Conservation (phyloP, 805 yeast species). For the Aciculoconidium aculeatum region DNA sequence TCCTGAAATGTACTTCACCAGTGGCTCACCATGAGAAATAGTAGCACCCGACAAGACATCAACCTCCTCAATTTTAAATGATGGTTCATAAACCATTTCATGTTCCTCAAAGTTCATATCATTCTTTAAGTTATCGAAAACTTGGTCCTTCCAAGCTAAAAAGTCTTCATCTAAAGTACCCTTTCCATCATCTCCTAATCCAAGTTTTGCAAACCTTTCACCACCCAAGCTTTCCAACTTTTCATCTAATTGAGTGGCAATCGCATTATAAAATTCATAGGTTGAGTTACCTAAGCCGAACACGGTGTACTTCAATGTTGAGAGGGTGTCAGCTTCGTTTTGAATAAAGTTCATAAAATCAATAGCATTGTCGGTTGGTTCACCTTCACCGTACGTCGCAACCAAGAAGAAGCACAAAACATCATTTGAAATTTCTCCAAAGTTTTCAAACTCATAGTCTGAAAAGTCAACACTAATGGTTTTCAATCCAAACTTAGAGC, state of each 20-base stretch:
- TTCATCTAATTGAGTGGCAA: conserved; percentile 57
- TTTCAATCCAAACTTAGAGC: conserved; percentile 71
- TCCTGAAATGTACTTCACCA: conserved; percentile 34
- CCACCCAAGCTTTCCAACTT: conserved; percentile 63
- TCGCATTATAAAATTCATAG: conserved; percentile 84
- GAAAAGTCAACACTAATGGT: conserved; percentile 86
- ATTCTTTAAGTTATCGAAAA: conserved; percentile 60
- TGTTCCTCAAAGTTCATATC: conserved; percentile 68
- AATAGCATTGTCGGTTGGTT: conserved; percentile 92
- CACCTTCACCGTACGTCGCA: conserved; percentile 98
- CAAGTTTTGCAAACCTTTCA: conserved; percentile 63
- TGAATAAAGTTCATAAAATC: conserved; percentile 68
- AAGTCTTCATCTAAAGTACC: conserved; percentile 96
- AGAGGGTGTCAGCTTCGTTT: conserved; percentile 45
- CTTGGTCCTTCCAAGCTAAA: conserved; percentile 82
- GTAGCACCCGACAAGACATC: conserved; percentile 16
- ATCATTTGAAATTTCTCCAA: conserved; percentile 56
- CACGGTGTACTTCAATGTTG: conserved; percentile 59
- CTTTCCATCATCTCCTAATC: conserved; percentile 92
- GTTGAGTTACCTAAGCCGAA: conserved; percentile 95
- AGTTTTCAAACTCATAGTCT: conserved; percentile 76
- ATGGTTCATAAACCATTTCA: conserved; percentile 74
- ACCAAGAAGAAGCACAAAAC: conserved; percentile 60
- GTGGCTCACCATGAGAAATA: conserved; percentile 74
- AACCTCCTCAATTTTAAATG: conserved; percentile 40